These are phyloP conservation scores for Trametes pubescens DNA, from an alignment of 1,284 basidiomycete genomes.

Conservation along the genomic window DNA sequence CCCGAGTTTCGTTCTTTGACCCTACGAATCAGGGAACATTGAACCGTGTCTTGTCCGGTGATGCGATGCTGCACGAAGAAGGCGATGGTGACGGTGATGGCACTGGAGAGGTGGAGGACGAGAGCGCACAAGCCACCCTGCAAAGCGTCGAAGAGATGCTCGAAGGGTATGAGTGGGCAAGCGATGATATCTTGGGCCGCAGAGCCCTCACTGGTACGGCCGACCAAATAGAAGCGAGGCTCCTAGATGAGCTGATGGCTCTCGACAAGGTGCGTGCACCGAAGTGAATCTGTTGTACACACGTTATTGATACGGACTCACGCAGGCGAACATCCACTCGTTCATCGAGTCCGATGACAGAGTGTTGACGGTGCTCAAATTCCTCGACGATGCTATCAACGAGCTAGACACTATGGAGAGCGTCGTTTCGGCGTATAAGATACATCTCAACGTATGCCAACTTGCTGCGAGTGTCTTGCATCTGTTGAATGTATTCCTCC, in stretches of 20 bases:
- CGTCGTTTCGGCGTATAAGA: conserved; percentile 89
- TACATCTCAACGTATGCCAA: conserved; percentile 85
- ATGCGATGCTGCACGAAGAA: conserved; percentile 43
- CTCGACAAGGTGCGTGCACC: conserved; percentile 80
- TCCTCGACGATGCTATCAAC: conserved; percentile 85
- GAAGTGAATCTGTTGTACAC: not conserved
- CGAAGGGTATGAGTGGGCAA: conserved; percentile 96
- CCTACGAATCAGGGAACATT: conserved; percentile 74
- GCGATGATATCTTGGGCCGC: conserved; percentile 70
- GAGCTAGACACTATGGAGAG: conserved; percentile 91
- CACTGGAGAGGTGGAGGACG: conserved; percentile 73
- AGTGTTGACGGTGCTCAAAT: conserved; percentile 86
- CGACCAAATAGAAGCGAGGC: conserved; percentile 86
- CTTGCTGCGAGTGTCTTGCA: not conserved
- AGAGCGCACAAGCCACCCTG: conserved; percentile 82
- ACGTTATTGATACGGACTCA: not conserved
- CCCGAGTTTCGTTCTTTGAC: conserved; percentile 83
- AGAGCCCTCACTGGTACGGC: conserved; percentile 76
- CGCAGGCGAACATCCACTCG: conserved; percentile 95
- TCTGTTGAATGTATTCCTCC: conserved; percentile 21
- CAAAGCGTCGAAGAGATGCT: conserved; percentile 97
- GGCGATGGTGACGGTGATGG: conserved; percentile 49
- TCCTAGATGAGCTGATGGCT: conserved; percentile 88
- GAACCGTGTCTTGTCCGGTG: conserved; percentile 75
- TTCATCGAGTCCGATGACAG: conserved; percentile 95